These are phyloP conservation scores for Lasiodiplodia hormozganensis DNA, from an alignment of 2,329 filamentous ascomycete genomes.

Conservation along the genomic window DNA sequence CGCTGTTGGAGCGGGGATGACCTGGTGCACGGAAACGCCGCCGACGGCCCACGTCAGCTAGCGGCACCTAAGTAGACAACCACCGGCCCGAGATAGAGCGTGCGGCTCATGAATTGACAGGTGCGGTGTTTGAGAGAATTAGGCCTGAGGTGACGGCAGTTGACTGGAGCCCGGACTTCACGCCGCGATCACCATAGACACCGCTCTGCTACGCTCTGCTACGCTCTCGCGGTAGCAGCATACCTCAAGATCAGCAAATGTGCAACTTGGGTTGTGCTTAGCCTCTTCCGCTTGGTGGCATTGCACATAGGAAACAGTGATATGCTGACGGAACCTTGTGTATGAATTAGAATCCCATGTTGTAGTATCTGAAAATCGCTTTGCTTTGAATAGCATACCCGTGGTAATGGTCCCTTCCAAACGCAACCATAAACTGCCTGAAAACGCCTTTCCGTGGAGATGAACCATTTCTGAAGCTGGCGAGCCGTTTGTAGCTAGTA, in stretches of 20 bases:
- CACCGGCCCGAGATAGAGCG: neutral
- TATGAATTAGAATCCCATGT: neutral
- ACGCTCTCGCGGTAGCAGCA: no score
- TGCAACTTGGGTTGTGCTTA: no score
- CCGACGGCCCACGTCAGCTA: neutral
- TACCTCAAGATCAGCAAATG: no score
- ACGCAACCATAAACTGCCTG: neutral
- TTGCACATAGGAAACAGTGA: neutral
- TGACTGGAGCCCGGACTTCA: neutral
- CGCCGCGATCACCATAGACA: no score
- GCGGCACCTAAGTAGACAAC: neutral
- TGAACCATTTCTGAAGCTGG: no score
- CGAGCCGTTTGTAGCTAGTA: no score
- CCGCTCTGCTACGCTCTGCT: no score
- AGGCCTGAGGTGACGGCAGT: neutral
- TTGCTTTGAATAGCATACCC: neutral
- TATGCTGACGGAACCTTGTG: neutral
- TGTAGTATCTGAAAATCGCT: no score
- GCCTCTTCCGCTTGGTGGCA: neutral
- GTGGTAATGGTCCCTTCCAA: neutral
- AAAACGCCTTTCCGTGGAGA: no score
- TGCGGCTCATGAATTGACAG: neutral
- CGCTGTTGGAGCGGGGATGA: neutral
- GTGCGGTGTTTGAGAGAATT: neutral
- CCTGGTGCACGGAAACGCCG: no score